A percentile compares a stretch with the other conserved stretches of the same genome.
Conservation (phyloP, 305 asterid species). For the Fraxinus sp. region DNA sequence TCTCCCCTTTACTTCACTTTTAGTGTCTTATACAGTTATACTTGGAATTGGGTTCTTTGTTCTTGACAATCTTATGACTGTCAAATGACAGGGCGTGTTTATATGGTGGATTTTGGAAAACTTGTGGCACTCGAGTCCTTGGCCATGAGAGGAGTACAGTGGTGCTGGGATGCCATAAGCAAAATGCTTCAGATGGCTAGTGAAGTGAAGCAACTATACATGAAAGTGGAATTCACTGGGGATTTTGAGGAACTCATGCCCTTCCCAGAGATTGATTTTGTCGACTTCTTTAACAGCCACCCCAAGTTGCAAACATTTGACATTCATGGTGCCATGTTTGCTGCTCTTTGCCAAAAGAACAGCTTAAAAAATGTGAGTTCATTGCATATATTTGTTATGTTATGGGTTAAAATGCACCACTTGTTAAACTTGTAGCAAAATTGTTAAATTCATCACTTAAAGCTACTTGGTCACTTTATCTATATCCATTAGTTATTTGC, state of each 20-base stretch:
- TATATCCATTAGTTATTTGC: neutral
- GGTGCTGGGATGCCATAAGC: slow-evolving; percentile 89
- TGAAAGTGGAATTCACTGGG: slow-evolving; percentile 96
- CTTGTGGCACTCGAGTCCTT: slow-evolving; percentile 71
- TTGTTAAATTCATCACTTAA: neutral
- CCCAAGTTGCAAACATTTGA: slow-evolving; percentile 77
- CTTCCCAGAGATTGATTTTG: slow-evolving; percentile 85
- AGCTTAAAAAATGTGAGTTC: slow-evolving; percentile 83
- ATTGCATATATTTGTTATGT: neutral
- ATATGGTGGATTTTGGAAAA: slow-evolving; percentile 67
- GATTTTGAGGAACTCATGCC: slow-evolving; percentile 68
- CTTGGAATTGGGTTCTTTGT: neutral
- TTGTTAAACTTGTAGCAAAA: neutral
- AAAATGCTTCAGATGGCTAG: slow-evolving; percentile 73
- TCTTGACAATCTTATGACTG: slow-evolving; percentile 10
- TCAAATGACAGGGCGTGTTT: slow-evolving; percentile 60
- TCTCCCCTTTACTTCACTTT: neutral
- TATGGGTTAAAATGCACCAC: neutral
- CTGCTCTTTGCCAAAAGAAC: slow-evolving; percentile 91
- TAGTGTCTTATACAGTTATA: neutral
- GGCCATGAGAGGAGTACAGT: slow-evolving; percentile 86
- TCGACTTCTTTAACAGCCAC: slow-evolving; percentile 86
- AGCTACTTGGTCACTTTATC: neutral
- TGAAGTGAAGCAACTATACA: slow-evolving; percentile 84
- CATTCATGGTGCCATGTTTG: slow-evolving; percentile 96